Evolutionary conservation across 2,329 filamentous ascomycete species (phyloP).

Genomic region (Anthostomella pinea): DNA sequence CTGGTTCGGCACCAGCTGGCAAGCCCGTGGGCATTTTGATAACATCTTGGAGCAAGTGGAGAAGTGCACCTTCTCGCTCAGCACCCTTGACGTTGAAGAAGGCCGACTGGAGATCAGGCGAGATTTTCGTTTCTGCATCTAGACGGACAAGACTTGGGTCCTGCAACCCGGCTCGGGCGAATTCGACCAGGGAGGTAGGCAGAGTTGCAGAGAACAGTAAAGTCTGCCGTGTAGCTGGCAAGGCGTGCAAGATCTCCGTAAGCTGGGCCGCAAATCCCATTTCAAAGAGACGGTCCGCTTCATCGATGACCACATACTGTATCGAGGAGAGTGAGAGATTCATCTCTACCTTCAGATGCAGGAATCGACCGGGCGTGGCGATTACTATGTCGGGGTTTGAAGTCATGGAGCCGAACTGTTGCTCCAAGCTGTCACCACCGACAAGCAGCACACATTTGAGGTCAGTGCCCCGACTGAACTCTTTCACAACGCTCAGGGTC

Average conservation of each 20-base stretch:
- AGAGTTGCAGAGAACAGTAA: conserved; percentile 93
- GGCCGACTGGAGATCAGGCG: conserved; percentile 89
- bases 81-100: conserved; percentile 92
- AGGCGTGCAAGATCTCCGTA: conserved; percentile 84
- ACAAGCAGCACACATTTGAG: conserved; percentile 79
- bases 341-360: conserved; percentile 98
- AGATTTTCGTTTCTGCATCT: conserved; percentile 93
- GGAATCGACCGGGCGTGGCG: conserved; percentile 90
- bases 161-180: conserved; percentile 87
- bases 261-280: conserved; percentile 97
- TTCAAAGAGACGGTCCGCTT: conserved; percentile 94
- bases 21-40: conserved; percentile 80
- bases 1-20: conserved; percentile 51
- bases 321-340: conserved; percentile 84
- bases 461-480: conserved; percentile 86
- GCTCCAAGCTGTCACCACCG: conserved; percentile 91
- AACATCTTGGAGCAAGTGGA: conserved; percentile 85
- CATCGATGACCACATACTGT: conserved; percentile 93
- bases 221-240: conserved; percentile 83
- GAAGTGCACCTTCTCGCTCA: conserved; percentile 88
- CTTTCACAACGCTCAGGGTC: conserved; percentile 94
- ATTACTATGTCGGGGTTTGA: conserved; percentile 97
- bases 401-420: conserved; percentile 91
- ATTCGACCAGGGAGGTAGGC: conserved; percentile 91
- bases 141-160: conserved; percentile 87